Percentiles rank a stretch among this genome's conserved stretches.
Evolutionary conservation across 2,329 filamentous ascomycete genomes (phyloP).

Genomic region (Ophiocordyceps camponoti-leonardi): DNA sequence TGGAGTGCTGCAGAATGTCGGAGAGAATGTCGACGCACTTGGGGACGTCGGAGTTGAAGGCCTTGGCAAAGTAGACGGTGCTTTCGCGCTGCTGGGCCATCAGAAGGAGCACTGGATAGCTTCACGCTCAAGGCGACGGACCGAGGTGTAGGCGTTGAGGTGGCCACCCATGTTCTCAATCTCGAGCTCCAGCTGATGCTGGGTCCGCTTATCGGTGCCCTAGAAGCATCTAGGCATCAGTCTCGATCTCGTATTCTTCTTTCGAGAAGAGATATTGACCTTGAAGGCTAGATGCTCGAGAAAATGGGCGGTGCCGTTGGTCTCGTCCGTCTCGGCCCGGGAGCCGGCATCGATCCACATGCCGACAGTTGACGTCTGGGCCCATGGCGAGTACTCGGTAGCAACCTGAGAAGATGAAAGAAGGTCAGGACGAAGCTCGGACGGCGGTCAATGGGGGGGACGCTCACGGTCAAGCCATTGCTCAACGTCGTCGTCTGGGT

Average conservation of each 20-base stretch:
- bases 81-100: slow-evolving; percentile 61
- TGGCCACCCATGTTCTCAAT: slow-evolving; percentile 99
- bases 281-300: slow-evolving; percentile 99
- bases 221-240: slow-evolving; percentile 13
- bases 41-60: slow-evolving; percentile 94
- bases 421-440: slow-evolving; percentile 6
- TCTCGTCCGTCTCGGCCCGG: slow-evolving; percentile 93
- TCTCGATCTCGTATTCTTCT: not conserved
- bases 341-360: slow-evolving; percentile 99
- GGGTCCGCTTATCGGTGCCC: slow-evolving; percentile 87
- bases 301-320: slow-evolving; percentile 98
- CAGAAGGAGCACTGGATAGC: slow-evolving; percentile 8
- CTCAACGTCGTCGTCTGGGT: slow-evolving; percentile 92
- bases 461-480: slow-evolving; percentile 84
- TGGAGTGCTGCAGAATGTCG: slow-evolving; percentile 98
- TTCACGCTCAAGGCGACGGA: slow-evolving; percentile 31
- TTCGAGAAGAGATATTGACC: slow-evolving; percentile 31
- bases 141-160: slow-evolving; percentile 98
- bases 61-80: slow-evolving; percentile 99
- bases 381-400: slow-evolving; percentile 94
- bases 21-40: slow-evolving; percentile 95
- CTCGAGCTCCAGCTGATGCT: slow-evolving; percentile 96
- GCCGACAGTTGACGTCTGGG: slow-evolving; percentile 94
- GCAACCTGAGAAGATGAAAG: slow-evolving; percentile 52
- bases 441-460: slow-evolving; percentile 21